Conservation (phyloP, 23 red algal species). For the Pyropia haitanensis region DNA sequence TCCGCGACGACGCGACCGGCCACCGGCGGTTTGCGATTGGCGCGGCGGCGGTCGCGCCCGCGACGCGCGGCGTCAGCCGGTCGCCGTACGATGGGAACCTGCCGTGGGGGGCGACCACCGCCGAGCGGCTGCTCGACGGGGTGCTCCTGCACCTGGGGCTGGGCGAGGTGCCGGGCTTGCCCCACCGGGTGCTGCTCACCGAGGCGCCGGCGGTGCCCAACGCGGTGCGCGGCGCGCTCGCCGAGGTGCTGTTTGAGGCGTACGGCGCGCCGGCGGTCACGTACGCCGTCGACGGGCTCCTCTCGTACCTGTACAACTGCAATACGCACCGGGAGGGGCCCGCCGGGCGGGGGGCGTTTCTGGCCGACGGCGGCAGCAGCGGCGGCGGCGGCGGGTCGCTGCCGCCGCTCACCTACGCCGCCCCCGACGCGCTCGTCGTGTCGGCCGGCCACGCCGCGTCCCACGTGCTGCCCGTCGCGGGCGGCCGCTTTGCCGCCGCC, state of each 20-base stretch:
- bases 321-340: too few species aligned
- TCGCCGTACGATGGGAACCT: slow-evolving; percentile 44
- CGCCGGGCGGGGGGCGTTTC: too few species aligned
- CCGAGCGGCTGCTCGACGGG: slow-evolving; percentile 68
- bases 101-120: slow-evolving; percentile 36
- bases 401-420: slow-evolving; percentile 6
- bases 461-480: slow-evolving; percentile 58
- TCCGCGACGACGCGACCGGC: slow-evolving; percentile 40
- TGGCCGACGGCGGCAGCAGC: neutral
- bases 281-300: slow-evolving; percentile 55
- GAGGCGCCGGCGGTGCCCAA: slow-evolving; percentile 65
- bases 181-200: slow-evolving; percentile 49
- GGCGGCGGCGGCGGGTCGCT: slow-evolving; percentile 5
- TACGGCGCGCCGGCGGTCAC: slow-evolving; percentile 48
- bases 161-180: slow-evolving; percentile 26
- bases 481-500: slow-evolving; percentile 10
- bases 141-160: slow-evolving; percentile 47
- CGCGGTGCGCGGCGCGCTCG: slow-evolving; percentile 32
- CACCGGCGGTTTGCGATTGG: slow-evolving; percentile 51
- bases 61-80: slow-evolving; percentile 37
- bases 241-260: slow-evolving; percentile 75
- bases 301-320: slow-evolving; percentile 63
- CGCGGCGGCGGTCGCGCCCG: slow-evolving; percentile 47
- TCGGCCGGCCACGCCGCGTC: slow-evolving; percentile 37
- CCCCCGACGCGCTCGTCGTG: slow-evolving; percentile 29